These are phyloP conservation scores for Pichia nakasei DNA, from an alignment of 805 yeast genomes.

Conservation along the genomic window DNA sequence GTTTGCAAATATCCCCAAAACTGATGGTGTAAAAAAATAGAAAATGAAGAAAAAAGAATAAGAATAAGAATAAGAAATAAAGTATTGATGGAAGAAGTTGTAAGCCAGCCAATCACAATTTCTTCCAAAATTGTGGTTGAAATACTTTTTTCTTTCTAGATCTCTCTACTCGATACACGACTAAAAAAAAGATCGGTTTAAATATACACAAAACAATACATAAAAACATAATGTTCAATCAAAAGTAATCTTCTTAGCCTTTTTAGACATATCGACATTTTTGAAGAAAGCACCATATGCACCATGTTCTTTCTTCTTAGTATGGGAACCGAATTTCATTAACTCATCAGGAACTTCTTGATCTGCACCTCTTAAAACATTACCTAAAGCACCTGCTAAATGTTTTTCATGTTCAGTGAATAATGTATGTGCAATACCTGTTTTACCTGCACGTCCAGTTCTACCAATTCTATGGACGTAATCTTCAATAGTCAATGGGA, in stretches of 20 bases:
- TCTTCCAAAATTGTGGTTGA: too few species aligned
- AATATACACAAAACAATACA: too few species aligned
- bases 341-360: slow-evolving; percentile 95
- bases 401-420: slow-evolving; percentile 97
- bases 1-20: too few species aligned
- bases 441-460: slow-evolving; percentile 99
- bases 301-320: slow-evolving; percentile 93
- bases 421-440: slow-evolving; percentile 90
- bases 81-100: too few species aligned
- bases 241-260: slow-evolving; percentile 87
- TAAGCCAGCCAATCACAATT: too few species aligned
- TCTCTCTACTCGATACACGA: too few species aligned
- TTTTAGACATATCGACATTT: slow-evolving; percentile 76
- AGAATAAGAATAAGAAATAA: too few species aligned
- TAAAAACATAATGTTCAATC: too few species aligned
- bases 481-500: slow-evolving; percentile 96
- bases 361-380: slow-evolving; percentile 86
- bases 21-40: too few species aligned
- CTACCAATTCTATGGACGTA: slow-evolving; percentile 99
- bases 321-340: slow-evolving; percentile 93
- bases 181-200: too few species aligned
- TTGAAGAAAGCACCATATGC: slow-evolving; percentile 98
- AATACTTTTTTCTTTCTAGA: too few species aligned
- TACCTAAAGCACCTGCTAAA: slow-evolving; percentile 86
- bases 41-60: too few species aligned